These are phyloP conservation scores for Mycena olivaceomarginata DNA, from an alignment of 768 basidiomycete species.

Conservation along the genomic window DNA sequence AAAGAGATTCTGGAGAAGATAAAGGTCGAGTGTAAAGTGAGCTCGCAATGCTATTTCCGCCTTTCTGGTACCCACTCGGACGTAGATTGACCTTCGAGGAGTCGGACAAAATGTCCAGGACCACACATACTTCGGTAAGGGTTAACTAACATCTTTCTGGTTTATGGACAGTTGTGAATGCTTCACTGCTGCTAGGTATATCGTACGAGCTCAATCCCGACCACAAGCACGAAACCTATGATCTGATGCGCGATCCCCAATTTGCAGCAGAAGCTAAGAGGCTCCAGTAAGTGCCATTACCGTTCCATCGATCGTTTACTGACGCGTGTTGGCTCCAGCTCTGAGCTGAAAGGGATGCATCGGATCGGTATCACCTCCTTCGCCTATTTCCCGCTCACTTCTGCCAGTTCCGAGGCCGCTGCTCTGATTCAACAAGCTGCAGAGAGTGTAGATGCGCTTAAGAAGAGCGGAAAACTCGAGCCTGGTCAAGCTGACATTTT, in stretches of 20 bases:
- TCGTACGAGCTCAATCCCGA: not conserved
- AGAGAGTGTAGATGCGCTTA: not conserved
- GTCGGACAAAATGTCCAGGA: constrained; percentile 76
- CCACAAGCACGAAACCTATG: constrained; percentile 40
- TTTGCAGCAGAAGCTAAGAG: constrained; percentile 52
- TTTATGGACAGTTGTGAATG: not conserved
- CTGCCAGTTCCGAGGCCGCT: constrained; percentile 42
- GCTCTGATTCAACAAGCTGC: constrained; percentile 46
- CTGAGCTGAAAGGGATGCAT: constrained; percentile 5
- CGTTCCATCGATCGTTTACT: not conserved
- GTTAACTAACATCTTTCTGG: not conserved
- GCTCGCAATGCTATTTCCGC: not conserved
- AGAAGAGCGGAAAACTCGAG: constrained; percentile 29
- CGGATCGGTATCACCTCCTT: constrained; percentile 49
- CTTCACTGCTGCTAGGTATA: not conserved
- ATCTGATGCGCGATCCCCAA: constrained; percentile 53
- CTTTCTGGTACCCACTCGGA: constrained; percentile 30
- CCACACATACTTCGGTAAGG: constrained; percentile 52
- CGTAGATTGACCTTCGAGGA: constrained; percentile 56
- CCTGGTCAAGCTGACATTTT: constrained; percentile 38
- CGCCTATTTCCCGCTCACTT: constrained; percentile 51
- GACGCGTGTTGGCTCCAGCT: not conserved
- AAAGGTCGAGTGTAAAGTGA: not conserved
- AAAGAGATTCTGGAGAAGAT: not conserved
- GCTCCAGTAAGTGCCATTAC: constrained; percentile 50